These are phyloP conservation scores for Hypoxylon trugodes DNA, from an alignment of 495 filamentous ascomycete genomes.

Conservation along the genomic window DNA sequence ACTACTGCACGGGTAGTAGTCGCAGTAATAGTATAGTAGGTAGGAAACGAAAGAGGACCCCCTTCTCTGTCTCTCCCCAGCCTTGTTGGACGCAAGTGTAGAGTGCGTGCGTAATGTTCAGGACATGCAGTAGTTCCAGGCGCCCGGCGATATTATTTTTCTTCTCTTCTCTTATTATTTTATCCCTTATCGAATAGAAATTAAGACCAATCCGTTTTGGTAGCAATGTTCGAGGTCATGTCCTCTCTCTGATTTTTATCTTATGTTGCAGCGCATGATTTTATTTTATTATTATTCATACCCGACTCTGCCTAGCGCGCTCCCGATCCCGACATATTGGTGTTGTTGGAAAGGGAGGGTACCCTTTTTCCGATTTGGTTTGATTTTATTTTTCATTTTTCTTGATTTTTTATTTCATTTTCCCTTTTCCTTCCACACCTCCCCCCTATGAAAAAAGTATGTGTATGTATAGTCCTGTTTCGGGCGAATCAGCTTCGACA, in stretches of 20 bases:
- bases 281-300: slow-evolving; percentile 7
- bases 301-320: slow-evolving; percentile 39
- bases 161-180: too few species aligned
- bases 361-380: neutral
- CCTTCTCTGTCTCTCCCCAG: too few species aligned
- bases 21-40: neutral
- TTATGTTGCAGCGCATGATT: slow-evolving; percentile 26
- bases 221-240: neutral
- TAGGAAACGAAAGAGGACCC: neutral
- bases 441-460: too few species aligned
- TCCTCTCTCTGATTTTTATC: neutral
- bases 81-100: slow-evolving; percentile 1
- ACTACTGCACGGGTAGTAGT: slow-evolving; percentile 23
- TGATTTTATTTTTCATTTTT: slow-evolving; percentile 6
- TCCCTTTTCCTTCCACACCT: slow-evolving; percentile 20
- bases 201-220: too few species aligned
- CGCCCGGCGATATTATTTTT: slow-evolving; percentile 6
- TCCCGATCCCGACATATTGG: slow-evolving; percentile 42
- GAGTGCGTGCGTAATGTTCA: slow-evolving; percentile 1
- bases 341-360: slow-evolving; percentile 37
- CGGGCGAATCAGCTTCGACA: slow-evolving; percentile 32
- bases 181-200: too few species aligned
- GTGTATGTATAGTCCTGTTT: slow-evolving; percentile 12
- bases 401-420: slow-evolving; percentile 1
- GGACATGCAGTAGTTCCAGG: slow-evolving; percentile 20